phyloP scores from a whole-genome alignment of 2,329 filamentous ascomycete species.

The Aspergillus fructus region DNA sequence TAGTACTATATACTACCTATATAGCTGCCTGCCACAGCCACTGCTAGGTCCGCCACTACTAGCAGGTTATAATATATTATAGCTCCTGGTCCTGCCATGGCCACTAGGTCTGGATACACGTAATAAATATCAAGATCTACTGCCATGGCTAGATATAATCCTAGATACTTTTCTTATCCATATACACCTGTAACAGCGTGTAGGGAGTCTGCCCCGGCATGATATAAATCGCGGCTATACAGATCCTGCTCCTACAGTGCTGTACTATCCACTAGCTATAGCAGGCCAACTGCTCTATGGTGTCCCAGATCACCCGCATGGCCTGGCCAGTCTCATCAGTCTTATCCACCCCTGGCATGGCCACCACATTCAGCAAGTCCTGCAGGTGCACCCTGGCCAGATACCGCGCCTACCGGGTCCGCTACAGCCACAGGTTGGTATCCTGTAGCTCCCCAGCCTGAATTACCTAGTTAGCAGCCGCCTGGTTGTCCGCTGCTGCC shows the following conservation, averaged over 20 bases:
- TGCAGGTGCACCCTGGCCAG: neutral
- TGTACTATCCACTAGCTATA: neutral
- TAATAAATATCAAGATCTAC: constrained; percentile 5
- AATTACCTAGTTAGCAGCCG: neutral
- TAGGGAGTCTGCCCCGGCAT: neutral
- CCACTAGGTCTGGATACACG: neutral
- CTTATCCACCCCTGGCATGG: neutral
- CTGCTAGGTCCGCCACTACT: neutral
- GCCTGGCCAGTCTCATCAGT: neutral
- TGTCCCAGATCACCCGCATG: neutral
- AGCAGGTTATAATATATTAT: neutral
- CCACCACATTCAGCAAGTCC: neutral
- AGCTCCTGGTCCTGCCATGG: neutral
- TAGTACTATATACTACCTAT: too few species aligned
- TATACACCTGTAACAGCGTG: constrained; percentile 1
- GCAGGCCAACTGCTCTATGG: neutral
- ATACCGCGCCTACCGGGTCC: neutral
- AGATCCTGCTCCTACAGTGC: neutral
- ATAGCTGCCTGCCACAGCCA: neutral
- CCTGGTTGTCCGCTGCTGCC: neutral
- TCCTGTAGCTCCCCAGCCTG: neutral
- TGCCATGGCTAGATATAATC: neutral
- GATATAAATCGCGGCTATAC: neutral
- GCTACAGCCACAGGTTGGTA: neutral
- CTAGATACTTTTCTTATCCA: neutral